Base-by-base conservation (phyloP, 345 rosid genomes). In the Linum lewisii region DNA sequence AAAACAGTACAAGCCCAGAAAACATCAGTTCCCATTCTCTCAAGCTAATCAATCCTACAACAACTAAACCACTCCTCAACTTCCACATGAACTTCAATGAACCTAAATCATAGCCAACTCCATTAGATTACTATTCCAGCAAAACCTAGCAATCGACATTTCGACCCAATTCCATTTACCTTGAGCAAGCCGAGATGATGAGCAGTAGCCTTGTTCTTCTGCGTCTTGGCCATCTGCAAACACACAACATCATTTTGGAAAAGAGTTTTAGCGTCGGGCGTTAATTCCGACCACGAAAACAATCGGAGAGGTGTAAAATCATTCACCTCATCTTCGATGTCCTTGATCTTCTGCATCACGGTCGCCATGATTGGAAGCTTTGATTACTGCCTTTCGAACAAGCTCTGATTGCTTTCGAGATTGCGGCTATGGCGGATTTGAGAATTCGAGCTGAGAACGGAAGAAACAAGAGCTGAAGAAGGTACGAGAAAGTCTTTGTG, bases 181-280 rank as follows among this genome's bases (percentile, higher is more conserved):
- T 89, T 93, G 44, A 93, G 86, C 85, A 89, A 77, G 47, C 99
- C 95, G 55, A 93, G 74, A 79, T 93, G 99, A 75, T 93, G 99
- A 15, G 99, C 81, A 0, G 99, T 93, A 7, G 99, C 99, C 78
- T 93, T 93, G 72, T 93, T 93, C 83, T 93, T 93, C 70, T 93
- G 97, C 24, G 99, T 93, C 82, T 63, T 87, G 7, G 88, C 97
- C 99, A 93, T 93, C 99, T 93, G 78, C 66, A 53, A 61, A 25
- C 34, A 29, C 34, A 29, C n/a, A n/a, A n/a, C n/a, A 29, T 4
- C 34, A 29, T 29, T 4, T 29, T 3, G 7, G 34, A 29, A 5
- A 8, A 29, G 1, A 4, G 34, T 29, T 29, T 4, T 29, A 29
- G 5, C 34, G 7, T 4, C 34, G 34, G 7, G 7, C 1, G 34